These are phyloP conservation scores for Spizellomyces sp. DNA, from an alignment of 192 early-diverging fungal genomes.

Conservation along the genomic window DNA sequence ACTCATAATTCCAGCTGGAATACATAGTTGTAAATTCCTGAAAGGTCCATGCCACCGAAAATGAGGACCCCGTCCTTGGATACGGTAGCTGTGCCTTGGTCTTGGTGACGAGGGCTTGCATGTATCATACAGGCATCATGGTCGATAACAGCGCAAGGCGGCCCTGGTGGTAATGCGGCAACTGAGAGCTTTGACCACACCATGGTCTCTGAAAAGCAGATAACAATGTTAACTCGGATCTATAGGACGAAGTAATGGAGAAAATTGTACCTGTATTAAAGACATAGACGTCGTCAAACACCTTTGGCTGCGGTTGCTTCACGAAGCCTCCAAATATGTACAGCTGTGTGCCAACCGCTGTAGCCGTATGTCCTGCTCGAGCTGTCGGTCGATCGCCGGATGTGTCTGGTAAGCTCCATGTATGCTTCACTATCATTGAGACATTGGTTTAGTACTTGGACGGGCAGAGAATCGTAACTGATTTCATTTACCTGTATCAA, in stretches of 20 bases:
- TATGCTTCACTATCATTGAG: constrained; percentile 14
- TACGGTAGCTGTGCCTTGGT: not conserved
- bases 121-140: constrained; percentile 23
- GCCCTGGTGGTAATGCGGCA: constrained; percentile 22
- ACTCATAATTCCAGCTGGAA: constrained; percentile 17
- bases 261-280: constrained; percentile 30
- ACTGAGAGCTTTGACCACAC: constrained; percentile 20
- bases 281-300: constrained; percentile 29
- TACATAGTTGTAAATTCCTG: constrained; percentile 33
- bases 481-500: constrained; percentile 35
- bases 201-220: not conserved
- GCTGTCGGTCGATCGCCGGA: constrained; percentile 20
- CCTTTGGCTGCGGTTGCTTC: constrained; percentile 3
- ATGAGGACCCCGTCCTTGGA: constrained; percentile 16
- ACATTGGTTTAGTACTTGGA: not conserved
- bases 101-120: not conserved
- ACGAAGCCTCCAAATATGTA: constrained; percentile 27
- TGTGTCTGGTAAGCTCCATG: constrained; percentile 15
- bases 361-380: constrained; percentile 31
- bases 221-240: not conserved
- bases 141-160: constrained; percentile 20
- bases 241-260: not conserved
- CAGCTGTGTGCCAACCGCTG: constrained; percentile 2
- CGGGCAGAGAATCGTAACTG: constrained; percentile 1
- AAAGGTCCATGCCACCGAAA: constrained; percentile 35